A percentile compares a stretch with the other conserved stretches of the same genome.
These are phyloP conservation scores for Lepidium africanum DNA, from an alignment of 345 rosid genomes.

Conservation along the genomic window DNA sequence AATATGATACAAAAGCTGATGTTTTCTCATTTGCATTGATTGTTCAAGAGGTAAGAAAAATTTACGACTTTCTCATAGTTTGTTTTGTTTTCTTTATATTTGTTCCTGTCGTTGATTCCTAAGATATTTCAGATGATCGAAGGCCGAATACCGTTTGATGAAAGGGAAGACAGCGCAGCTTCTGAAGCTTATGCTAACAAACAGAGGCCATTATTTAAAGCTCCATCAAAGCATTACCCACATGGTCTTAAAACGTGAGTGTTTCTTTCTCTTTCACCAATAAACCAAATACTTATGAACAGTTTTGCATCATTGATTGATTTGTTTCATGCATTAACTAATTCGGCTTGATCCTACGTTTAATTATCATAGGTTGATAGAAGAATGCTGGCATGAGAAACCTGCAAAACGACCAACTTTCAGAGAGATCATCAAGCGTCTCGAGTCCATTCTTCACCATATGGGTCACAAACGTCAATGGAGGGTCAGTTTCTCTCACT, in stretches of 20 bases:
- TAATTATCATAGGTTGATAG: conserved; percentile 54
- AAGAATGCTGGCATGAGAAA: conserved; percentile 82
- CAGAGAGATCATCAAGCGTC: conserved; percentile 53
- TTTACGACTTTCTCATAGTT: background rate
- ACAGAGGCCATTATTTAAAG: conserved; percentile 60
- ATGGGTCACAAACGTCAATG: conserved; percentile 62
- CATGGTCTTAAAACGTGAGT: conserved; percentile 82
- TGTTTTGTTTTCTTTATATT: background rate
- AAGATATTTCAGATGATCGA: conserved; percentile 61
- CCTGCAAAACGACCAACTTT: conserved; percentile 77
- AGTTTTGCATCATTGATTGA: background rate
- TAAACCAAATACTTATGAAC: background rate
- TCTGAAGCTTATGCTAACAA: conserved; percentile 41
- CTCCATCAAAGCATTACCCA: conserved; percentile 64
- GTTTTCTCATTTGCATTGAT: conserved; percentile 92
- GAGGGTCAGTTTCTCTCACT: conserved; percentile 47
- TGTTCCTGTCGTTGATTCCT: conserved; percentile 10
- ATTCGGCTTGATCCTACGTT: background rate
- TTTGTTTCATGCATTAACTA: conserved; percentile 1
- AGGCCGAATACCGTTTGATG: conserved; percentile 65
- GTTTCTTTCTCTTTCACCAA: background rate
- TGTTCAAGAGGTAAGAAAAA: conserved; percentile 63
- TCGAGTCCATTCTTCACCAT: conserved; percentile 48
- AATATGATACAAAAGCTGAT: conserved; percentile 88
- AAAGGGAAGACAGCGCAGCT: conserved; percentile 60